A percentile compares a stretch with the other conserved stretches of the same genome.
phyloP scores from a whole-genome alignment of 371 early-diverging fungal genomes.

The Catenaria anguillulae region DNA sequence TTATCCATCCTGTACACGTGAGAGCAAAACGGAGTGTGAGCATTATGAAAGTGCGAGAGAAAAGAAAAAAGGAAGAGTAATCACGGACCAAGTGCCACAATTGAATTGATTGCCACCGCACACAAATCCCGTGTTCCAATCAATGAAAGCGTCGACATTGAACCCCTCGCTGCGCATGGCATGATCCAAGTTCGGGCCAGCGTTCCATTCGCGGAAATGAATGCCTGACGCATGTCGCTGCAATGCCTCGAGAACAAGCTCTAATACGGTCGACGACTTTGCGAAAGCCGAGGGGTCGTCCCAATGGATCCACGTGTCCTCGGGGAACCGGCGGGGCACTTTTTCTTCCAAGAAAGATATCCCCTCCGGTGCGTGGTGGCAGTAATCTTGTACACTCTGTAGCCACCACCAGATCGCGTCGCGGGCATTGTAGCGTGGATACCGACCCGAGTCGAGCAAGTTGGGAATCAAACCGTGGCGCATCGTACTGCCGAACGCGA shows the following conservation, averaged over 20 bases:
- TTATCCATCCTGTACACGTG: too few relatives aligned
- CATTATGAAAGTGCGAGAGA: too few relatives aligned
- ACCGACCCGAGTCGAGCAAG: slow-evolving; percentile 65
- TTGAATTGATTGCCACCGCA: slow-evolving; percentile 81
- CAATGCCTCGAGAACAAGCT: slow-evolving; percentile 82
- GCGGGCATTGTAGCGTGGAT: slow-evolving; percentile 86
- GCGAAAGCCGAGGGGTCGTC: slow-evolving; percentile 45
- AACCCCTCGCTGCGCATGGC: slow-evolving; percentile 87
- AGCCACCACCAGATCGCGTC: slow-evolving; percentile 95
- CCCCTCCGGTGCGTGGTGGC: slow-evolving; percentile 50
- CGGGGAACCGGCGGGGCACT: slow-evolving; percentile 72
- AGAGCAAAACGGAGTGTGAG: too few relatives aligned
- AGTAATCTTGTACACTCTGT: slow-evolving; percentile 72
- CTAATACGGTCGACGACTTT: slow-evolving; percentile 47
- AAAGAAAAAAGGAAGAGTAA: too few relatives aligned
- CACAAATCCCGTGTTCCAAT: slow-evolving; percentile 48
- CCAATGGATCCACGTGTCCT: slow-evolving; percentile 48
- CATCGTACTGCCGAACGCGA: slow-evolving; percentile 76
- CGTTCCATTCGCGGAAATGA: slow-evolving; percentile 86
- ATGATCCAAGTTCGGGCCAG: slow-evolving; percentile 69
- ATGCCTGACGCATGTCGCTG: slow-evolving; percentile 84
- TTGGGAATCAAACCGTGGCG: slow-evolving; percentile 92
- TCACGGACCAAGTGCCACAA: slow-evolving; percentile 98
- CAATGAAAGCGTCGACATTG: slow-evolving; percentile 51
- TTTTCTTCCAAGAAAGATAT: slow-evolving; percentile 44